A percentile compares a stretch with the other conserved stretches of the same genome.
Conservation (phyloP, 116 monocot genomes). For the Papilionanthe hybrid region DNA sequence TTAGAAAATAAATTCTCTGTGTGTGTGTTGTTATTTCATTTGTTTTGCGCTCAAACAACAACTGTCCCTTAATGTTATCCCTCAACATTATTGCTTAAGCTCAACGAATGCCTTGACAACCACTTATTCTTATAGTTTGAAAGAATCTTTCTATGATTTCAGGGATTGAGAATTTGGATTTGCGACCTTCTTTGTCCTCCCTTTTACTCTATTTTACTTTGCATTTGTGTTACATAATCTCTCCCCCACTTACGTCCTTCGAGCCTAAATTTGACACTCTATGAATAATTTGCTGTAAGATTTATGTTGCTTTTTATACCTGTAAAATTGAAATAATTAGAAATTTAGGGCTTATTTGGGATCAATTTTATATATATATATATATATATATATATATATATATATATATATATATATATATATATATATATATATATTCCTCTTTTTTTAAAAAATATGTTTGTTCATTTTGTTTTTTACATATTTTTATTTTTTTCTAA, state of each 20-base stretch:
- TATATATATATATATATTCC: too few relatives aligned
- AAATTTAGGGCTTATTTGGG: not conserved
- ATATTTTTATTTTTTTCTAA: too few relatives aligned
- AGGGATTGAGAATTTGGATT: not conserved
- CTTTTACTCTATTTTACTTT: not conserved
- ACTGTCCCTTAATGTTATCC: not conserved
- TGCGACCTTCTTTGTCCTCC: not conserved
- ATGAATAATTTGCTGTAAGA: not conserved
- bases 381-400: too few relatives aligned
- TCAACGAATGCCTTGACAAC: not conserved
- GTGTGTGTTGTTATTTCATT: too few relatives aligned
- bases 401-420: too few relatives aligned
- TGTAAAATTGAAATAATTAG: not conserved
- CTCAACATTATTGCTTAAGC: not conserved
- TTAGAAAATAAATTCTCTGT: too few relatives aligned
- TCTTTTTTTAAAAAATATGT: too few relatives aligned
- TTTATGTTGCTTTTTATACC: not conserved
- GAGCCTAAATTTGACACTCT: not conserved
- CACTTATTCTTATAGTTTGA: not conserved
- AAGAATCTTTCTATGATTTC: not conserved
- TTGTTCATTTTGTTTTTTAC: too few relatives aligned
- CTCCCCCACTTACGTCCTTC: not conserved
- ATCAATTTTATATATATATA: too few relatives aligned
- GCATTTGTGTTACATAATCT: too few relatives aligned
- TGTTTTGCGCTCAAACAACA: not conserved